Percentiles rank a stretch among this genome's conserved stretches.
phyloP scores from a whole-genome alignment of 1,139 yeast genomes.

The Diutina sp. region DNA sequence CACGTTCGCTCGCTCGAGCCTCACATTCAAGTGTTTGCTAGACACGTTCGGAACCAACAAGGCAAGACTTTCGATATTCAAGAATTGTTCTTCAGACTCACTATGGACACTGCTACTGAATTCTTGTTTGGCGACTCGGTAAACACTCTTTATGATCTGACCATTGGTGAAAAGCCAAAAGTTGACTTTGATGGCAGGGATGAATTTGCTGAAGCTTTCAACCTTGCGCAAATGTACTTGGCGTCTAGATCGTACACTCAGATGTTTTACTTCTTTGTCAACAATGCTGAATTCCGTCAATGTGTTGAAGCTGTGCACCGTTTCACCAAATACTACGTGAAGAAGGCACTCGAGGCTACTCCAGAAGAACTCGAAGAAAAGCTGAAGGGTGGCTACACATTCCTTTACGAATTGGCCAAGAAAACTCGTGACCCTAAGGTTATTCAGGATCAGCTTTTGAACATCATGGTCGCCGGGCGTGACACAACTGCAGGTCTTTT shows the following conservation, averaged over 20 bases:
- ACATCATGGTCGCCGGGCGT: conserved; percentile 2
- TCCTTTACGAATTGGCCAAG: conserved; percentile 2
- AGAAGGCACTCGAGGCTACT: not conserved
- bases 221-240: conserved; percentile 6
- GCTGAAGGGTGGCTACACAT: not conserved
- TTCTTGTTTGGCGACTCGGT: conserved; percentile 10
- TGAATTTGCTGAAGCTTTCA: conserved; percentile 6
- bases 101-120: conserved; percentile 9
- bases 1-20: conserved; percentile 35
- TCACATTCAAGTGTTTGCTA: conserved; percentile 27
- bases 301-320: conserved; percentile 10
- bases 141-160: conserved; percentile 5
- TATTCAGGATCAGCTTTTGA: conserved; percentile 1
- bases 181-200: not conserved
- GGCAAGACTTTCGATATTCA: conserved; percentile 13
- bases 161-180: not conserved
- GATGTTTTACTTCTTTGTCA: conserved; percentile 6
- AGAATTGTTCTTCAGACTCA: conserved; percentile 15
- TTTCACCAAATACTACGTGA: not conserved
- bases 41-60: conserved; percentile 15
- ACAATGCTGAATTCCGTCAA: conserved; percentile 5
- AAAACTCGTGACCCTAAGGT: conserved; percentile 1
- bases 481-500: conserved; percentile 3
- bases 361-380: conserved; percentile 2
- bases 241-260: conserved; percentile 5